Conservation (phyloP, 2,329 filamentous ascomycete genomes). For the Ilyonectria destructans region DNA sequence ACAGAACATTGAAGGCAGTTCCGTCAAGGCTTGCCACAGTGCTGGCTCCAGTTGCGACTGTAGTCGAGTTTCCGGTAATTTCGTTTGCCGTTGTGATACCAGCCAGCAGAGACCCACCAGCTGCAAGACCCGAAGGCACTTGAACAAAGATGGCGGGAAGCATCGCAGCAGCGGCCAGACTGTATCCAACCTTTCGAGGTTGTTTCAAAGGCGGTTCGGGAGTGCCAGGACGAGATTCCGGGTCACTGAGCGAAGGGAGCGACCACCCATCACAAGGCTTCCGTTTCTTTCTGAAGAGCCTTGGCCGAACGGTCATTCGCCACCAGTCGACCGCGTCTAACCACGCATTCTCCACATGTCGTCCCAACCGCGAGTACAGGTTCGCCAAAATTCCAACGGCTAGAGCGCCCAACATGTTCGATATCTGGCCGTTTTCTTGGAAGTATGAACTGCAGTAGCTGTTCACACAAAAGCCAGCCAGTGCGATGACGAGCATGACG, state of each 20-base stretch:
- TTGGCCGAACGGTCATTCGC: slow-evolving; percentile 61
- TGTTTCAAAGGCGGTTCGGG: slow-evolving; percentile 47
- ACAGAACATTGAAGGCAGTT: slow-evolving; percentile 69
- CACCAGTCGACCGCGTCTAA: slow-evolving; percentile 66
- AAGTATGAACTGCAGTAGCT: slow-evolving; percentile 80
- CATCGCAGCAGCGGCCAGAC: slow-evolving; percentile 87
- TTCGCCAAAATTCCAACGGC: slow-evolving; percentile 85
- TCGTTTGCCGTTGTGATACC: slow-evolving; percentile 72
- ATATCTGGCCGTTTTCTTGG: slow-evolving; percentile 79
- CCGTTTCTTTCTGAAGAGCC: slow-evolving; percentile 52
- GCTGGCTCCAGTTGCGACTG: slow-evolving; percentile 44
- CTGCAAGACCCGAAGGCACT: slow-evolving; percentile 75
- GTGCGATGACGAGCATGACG: slow-evolving; percentile 81
- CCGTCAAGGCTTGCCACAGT: slow-evolving; percentile 56
- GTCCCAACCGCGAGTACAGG: slow-evolving; percentile 80
- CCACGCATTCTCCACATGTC: slow-evolving; percentile 70
- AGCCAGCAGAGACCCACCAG: slow-evolving; percentile 71
- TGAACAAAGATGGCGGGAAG: slow-evolving; percentile 88
- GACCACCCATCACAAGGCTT: slow-evolving; percentile 52
- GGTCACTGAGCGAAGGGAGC: slow-evolving; percentile 50
- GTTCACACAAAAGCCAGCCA: slow-evolving; percentile 83
- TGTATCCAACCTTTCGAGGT: slow-evolving; percentile 74
- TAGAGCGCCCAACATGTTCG: slow-evolving; percentile 84
- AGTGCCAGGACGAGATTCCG: slow-evolving; percentile 51
- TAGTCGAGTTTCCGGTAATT: slow-evolving; percentile 63